Conservation (phyloP, 495 filamentous ascomycete species). For the Astrothelium macrocarpum region DNA sequence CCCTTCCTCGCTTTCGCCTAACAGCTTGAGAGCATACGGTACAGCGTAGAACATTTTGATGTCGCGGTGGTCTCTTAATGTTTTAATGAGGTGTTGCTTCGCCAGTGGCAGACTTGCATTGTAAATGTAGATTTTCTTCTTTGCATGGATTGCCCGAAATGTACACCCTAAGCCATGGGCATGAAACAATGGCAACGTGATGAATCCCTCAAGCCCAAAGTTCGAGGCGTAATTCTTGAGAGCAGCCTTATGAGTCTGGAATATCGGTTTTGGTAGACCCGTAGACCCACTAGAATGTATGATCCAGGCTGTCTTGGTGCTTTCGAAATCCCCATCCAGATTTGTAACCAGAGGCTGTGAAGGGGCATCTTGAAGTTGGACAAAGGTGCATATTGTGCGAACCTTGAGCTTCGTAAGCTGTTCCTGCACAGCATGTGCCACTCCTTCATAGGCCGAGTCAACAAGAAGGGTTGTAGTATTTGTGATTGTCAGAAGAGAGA, state of each 20-base stretch:
- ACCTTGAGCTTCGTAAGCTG: not conserved
- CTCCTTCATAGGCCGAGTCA: not conserved
- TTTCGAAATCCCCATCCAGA: constrained; percentile 4
- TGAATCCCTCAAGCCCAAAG: constrained; percentile 18
- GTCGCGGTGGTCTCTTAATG: constrained; percentile 9
- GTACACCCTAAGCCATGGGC: constrained; percentile 41
- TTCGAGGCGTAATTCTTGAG: constrained; percentile 36
- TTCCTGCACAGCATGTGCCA: constrained; percentile 8
- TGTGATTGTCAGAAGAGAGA: constrained; percentile 34
- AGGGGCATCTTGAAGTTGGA: not conserved
- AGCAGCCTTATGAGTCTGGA: constrained; percentile 34
- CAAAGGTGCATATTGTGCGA: constrained; percentile 6
- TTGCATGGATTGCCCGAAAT: constrained; percentile 37
- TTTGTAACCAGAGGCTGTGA: not conserved
- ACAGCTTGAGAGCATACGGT: constrained; percentile 20
- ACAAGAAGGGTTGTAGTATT: constrained; percentile 2
- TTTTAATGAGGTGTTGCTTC: constrained; percentile 7
- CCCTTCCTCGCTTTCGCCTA: constrained; percentile 18
- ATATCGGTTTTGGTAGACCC: constrained; percentile 23
- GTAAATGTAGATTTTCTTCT: constrained; percentile 24
- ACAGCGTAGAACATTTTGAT: constrained; percentile 15
- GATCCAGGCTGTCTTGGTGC: constrained; percentile 18
- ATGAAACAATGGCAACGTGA: constrained; percentile 21
- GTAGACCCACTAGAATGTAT: constrained; percentile 22
- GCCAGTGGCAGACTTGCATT: constrained; percentile 10